phyloP scores from a whole-genome alignment of 306 rosid species.

The Morella rubra region DNA sequence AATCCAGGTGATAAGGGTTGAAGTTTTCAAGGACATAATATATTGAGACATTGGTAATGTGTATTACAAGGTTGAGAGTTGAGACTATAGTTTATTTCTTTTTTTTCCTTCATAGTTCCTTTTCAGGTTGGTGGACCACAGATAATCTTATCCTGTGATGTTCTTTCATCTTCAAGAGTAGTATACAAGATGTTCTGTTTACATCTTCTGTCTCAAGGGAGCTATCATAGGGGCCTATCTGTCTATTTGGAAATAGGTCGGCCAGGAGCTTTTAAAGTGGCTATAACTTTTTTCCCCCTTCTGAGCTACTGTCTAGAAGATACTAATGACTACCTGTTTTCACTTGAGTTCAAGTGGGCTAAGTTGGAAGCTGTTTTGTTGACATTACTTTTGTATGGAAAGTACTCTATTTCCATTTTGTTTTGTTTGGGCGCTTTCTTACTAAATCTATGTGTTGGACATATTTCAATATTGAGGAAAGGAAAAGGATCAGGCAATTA shows the following conservation, averaged over 20 bases:
- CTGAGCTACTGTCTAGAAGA: background rate
- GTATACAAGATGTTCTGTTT: background rate
- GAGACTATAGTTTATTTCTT: background rate
- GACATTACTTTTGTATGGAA: background rate
- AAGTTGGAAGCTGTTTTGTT: background rate
- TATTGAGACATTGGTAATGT: slow-evolving; percentile 7
- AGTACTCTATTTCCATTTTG: too few relatives aligned
- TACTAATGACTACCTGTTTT: background rate
- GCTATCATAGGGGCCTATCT: background rate
- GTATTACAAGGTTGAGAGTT: slow-evolving; percentile 4
- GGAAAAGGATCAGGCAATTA: background rate
- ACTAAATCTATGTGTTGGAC: background rate
- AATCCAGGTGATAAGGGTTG: too few relatives aligned
- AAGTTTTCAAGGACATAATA: slow-evolving; percentile 1
- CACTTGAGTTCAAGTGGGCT: background rate
- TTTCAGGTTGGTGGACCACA: background rate
- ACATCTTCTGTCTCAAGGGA: background rate
- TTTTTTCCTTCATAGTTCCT: background rate
- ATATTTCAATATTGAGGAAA: background rate
- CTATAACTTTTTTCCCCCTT: too few relatives aligned
- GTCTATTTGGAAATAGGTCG: background rate
- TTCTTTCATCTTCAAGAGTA: background rate
- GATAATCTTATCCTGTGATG: background rate
- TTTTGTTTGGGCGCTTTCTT: too few relatives aligned
- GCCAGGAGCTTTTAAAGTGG: background rate